A percentile compares a stretch with the other conserved stretches of the same genome.
These are phyloP conservation scores for Mortierella sp. DNA, from an alignment of 371 early-diverging fungal genomes.

Conservation along the genomic window DNA sequence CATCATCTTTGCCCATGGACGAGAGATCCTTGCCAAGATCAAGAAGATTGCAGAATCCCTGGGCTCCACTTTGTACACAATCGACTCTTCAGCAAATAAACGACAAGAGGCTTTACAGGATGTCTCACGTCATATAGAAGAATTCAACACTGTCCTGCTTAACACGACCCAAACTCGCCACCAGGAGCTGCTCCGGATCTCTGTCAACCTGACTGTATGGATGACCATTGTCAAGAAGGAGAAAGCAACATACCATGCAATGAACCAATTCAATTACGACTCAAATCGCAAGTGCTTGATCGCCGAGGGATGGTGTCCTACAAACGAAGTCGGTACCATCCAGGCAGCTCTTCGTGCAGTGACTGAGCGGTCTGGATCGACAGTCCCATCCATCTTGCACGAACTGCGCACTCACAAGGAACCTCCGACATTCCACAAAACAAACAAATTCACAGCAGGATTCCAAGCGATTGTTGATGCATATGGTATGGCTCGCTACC, in stretches of 20 bases:
- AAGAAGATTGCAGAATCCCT: slow-evolving; percentile 94
- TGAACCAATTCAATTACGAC: slow-evolving; percentile 96
- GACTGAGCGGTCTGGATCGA: slow-evolving; percentile 89
- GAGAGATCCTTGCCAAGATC: slow-evolving; percentile 89
- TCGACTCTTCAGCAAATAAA: slow-evolving; percentile 86
- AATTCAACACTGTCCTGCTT: slow-evolving; percentile 71
- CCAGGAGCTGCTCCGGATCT: slow-evolving; percentile 84
- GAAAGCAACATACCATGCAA: slow-evolving; percentile 96
- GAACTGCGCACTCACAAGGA: slow-evolving; percentile 84
- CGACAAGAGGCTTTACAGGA: slow-evolving; percentile 78
- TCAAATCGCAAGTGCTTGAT: slow-evolving; percentile 92
- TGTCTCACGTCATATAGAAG: slow-evolving; percentile 51
- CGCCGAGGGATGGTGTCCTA: slow-evolving; percentile 98
- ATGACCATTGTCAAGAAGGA: slow-evolving; percentile 93
- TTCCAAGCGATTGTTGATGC: slow-evolving; percentile 99
- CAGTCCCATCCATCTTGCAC: slow-evolving; percentile 87
- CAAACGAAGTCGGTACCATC: slow-evolving; percentile 80
- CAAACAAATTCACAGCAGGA: slow-evolving; percentile 95
- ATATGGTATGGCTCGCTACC: slow-evolving; percentile 98
- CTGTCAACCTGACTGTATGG: slow-evolving; percentile 90
- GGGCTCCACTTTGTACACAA: slow-evolving; percentile 94
- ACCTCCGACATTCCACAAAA: slow-evolving; percentile 97
- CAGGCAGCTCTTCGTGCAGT: slow-evolving; percentile 88
- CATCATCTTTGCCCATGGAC: slow-evolving; percentile 97
- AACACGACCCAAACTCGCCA: slow-evolving; percentile 88